Evolutionary conservation across 306 rosid genomes (phyloP).

Genomic region (Lathyrus aphaca): DNA sequence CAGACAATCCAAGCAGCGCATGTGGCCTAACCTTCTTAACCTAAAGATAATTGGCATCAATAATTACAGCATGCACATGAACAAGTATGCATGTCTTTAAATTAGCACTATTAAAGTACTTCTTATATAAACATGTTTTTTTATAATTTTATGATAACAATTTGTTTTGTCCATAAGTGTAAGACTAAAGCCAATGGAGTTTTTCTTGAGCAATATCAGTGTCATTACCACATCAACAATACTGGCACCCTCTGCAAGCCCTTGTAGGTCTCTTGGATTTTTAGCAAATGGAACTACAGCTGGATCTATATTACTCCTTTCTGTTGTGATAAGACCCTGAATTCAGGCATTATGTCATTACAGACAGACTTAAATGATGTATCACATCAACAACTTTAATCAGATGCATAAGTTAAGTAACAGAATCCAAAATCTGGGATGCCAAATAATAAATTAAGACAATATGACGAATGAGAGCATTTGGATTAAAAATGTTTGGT

Average conservation of each 20-base stretch:
- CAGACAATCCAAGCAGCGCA: conserved; percentile 96
- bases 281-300: conserved; percentile 94
- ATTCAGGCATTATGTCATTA: conserved; percentile 28
- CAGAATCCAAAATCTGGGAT: conserved; percentile 17
- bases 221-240: conserved; percentile 90
- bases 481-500: conserved; percentile 7
- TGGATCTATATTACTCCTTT: conserved; percentile 77
- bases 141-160: conserved; percentile 5
- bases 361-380: conserved; percentile 16
- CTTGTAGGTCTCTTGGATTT: conserved; percentile 65
- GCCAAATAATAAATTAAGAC: conserved; percentile 25
- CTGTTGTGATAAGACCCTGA: conserved; percentile 93
- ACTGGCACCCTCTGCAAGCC: conserved; percentile 84
- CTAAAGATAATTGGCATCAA: conserved; percentile 49
- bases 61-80: conserved; percentile 31
- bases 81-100: conserved; percentile 18
- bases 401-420: conserved; percentile 11
- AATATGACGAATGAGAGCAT: neutral
- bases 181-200: neutral
- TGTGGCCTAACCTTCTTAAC: conserved; percentile 91
- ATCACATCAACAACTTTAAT: conserved; percentile 21
- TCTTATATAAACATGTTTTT: conserved; percentile 14
- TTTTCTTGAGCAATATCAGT: conserved; percentile 31
- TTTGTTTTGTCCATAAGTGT: neutral
- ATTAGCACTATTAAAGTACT: conserved; percentile 26